Conservation (phyloP, 2,329 filamentous ascomycete genomes). For the Coniella lustricola region DNA sequence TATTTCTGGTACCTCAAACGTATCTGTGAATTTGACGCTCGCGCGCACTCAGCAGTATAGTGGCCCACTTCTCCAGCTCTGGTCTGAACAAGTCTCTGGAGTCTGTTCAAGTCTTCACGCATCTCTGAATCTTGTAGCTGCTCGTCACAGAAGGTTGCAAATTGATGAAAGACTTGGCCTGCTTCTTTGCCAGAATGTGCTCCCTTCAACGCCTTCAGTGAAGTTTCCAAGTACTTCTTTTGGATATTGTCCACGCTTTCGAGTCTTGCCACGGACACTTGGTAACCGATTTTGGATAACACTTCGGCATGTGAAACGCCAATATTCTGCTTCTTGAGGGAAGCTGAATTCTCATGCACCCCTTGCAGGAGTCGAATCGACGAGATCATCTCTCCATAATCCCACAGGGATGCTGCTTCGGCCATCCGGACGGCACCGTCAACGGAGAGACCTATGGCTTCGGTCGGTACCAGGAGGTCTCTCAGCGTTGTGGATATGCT, state of each 20-base stretch:
- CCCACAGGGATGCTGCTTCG: conserved; percentile 85
- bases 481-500: conserved; percentile 80
- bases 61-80: conserved; percentile 69
- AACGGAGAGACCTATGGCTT: conserved; percentile 64
- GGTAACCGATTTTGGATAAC: conserved; percentile 79
- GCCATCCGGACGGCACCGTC: conserved; percentile 74
- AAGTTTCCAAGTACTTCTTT: conserved; percentile 74
- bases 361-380: conserved; percentile 85
- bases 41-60: conserved; percentile 4
- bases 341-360: conserved; percentile 51
- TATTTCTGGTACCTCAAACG: conserved; percentile 56
- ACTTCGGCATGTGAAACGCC: conserved; percentile 69
- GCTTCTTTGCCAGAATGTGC: conserved; percentile 63
- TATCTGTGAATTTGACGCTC: conserved; percentile 41
- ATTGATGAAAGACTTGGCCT: conserved; percentile 87
- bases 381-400: conserved; percentile 80
- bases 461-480: conserved; percentile 64
- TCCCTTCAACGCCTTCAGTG: conserved; percentile 72
- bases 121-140: conserved; percentile 84
- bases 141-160: conserved; percentile 90
- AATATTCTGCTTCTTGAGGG: conserved; percentile 62
- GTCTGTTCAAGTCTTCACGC: conserved; percentile 74
- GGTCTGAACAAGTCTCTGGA: conserved; percentile 70
- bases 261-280: conserved; percentile 80
- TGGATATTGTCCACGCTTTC: conserved; percentile 90